Base-by-base conservation (phyloP, 2,329 filamentous ascomycete genomes). In the Talaromyces atroroseus region DNA sequence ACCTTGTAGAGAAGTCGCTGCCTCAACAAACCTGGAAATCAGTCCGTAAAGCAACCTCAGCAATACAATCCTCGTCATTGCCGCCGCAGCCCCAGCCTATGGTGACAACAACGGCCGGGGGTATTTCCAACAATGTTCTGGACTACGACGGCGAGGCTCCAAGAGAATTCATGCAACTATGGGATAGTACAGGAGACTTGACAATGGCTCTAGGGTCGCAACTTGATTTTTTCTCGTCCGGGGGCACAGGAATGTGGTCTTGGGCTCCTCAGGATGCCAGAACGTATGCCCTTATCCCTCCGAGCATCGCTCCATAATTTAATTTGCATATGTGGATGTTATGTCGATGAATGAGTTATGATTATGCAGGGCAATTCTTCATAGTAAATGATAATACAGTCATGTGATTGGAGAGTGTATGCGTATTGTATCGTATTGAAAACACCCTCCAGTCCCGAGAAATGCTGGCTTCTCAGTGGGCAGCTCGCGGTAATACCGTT, bases 161-260 rank as follows among this genome's bases (percentile, higher is more conserved):
- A 6, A 48, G 49, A 26, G 56, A 58, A 46, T 58, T 58, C 36
- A 40, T 54, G 48, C 52, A 51, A 10, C 46, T 58, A 42, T 58
- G 56, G 56, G 56, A 58, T 21, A 55, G 29, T 21, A 55, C 56
- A 14, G 48, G 46, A 18, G 32, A 55, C 34, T 32, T 58, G 32
- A 58, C 56, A 14, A 55, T 42, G 6, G 48, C 48, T 5, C 24
- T 58, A 11, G 56, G 56, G 6, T 58, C 56, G 18, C 56, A 58
- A 20, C 48, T 58, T 34, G 36, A 58, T n/a, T 55, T 48, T 34
- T 58, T 26, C 44, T 54, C 56, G 16, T 23, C 52, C 12, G 26
- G 52, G 40, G 56, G 56, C 32, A 42, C 56, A 12, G 52, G 52
- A 21, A 55, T 58, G 52, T 58, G 56, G 56, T 51, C 56, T 10